Conservation (phyloP, 805 yeast species). For the Diddensiella transvaalensis region DNA sequence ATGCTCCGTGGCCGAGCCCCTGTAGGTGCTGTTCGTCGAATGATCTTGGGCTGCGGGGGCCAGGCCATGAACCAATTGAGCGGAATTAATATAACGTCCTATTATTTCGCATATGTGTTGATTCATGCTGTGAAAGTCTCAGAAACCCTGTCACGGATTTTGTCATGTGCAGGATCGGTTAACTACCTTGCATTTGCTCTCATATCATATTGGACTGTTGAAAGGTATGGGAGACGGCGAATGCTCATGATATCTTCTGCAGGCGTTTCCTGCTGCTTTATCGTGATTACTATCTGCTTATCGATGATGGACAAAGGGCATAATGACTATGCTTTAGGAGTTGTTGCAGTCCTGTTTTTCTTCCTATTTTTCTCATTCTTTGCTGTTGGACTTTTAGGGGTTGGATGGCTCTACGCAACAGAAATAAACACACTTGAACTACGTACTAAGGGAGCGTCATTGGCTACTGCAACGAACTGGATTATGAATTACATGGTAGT, state of each 20-base stretch:
- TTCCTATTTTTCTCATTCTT: conserved; percentile 8
- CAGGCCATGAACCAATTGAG: background rate
- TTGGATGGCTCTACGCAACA: conserved; percentile 15
- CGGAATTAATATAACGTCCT: background rate
- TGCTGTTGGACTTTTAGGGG: conserved; percentile 14
- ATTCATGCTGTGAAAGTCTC: background rate
- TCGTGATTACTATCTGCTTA: conserved; percentile 46
- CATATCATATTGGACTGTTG: conserved; percentile 1
- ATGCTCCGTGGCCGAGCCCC: background rate
- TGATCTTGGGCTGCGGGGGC: background rate
- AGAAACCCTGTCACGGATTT: background rate
- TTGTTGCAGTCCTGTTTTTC: conserved; percentile 13
- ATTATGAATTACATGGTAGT: conserved; percentile 58
- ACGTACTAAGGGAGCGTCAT: conserved; percentile 43
- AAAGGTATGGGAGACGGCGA: conserved; percentile 4
- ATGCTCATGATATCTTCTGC: background rate
- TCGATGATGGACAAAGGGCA: conserved; percentile 43
- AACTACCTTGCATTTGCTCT: background rate
- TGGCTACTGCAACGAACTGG: conserved; percentile 64
- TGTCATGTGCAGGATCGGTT: background rate
- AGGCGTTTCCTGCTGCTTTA: conserved; percentile 53
- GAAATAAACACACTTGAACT: conserved; percentile 13
- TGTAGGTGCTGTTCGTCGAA: background rate
- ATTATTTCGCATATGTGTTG: background rate
- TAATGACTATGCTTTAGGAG: conserved; percentile 50